A percentile compares a stretch with the other conserved stretches of the same genome.
phyloP scores from a whole-genome alignment of 2,329 filamentous ascomycete genomes.

The Samsoniella hepiali region DNA sequence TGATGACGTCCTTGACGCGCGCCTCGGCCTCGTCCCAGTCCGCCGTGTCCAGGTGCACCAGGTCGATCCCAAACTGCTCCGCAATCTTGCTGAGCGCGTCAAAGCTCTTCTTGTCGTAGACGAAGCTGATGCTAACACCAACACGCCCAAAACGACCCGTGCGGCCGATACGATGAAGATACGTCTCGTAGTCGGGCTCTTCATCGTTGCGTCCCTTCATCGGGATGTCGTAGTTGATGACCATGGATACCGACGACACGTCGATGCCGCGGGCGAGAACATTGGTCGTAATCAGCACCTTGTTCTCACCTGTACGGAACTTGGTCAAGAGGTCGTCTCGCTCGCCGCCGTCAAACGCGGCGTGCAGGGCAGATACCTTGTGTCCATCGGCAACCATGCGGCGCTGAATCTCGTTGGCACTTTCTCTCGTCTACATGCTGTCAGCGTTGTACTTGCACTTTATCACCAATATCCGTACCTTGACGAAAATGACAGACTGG shows the following conservation, averaged over 20 bases:
- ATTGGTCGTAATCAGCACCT: constrained; percentile 97
- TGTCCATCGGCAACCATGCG: constrained; percentile 88
- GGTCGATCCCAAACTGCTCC: constrained; percentile 72
- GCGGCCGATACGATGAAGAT: constrained; percentile 95
- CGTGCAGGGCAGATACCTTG: constrained; percentile 85
- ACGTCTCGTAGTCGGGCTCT: constrained; percentile 90
- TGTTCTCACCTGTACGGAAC: constrained; percentile 82
- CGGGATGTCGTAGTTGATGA: constrained; percentile 93
- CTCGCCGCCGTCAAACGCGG: constrained; percentile 77
- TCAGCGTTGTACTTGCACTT: neutral
- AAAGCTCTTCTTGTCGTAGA: constrained; percentile 82
- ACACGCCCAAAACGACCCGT: constrained; percentile 96
- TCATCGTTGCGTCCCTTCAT: constrained; percentile 72
- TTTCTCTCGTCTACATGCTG: constrained; percentile 67
- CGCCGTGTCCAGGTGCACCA: constrained; percentile 75
- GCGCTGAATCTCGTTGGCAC: constrained; percentile 77
- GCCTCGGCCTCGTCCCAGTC: constrained; percentile 92
- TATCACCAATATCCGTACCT: constrained; percentile 50
- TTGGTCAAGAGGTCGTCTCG: constrained; percentile 81
- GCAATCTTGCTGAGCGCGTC: constrained; percentile 76
- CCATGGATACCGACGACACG: constrained; percentile 86
- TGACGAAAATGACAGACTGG: constrained; percentile 97
- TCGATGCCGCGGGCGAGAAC: constrained; percentile 95
- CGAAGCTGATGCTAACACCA: constrained; percentile 92
- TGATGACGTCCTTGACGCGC: constrained; percentile 77